Evolutionary conservation across 2,329 filamentous ascomycete species (phyloP).

Genomic region (Karstenula rhodostoma): DNA sequence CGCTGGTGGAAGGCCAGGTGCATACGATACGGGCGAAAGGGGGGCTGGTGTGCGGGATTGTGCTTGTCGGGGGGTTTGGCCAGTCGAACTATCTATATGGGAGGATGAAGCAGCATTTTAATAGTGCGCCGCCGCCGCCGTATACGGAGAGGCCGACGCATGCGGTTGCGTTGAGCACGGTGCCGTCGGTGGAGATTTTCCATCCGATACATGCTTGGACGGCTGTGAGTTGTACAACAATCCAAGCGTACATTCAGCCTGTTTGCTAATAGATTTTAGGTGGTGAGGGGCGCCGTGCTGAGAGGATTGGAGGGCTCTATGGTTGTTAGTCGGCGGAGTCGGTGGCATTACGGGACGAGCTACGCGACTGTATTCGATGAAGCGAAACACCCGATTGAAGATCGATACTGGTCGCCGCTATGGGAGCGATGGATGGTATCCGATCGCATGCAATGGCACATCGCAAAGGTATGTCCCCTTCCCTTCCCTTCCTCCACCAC

Average conservation of each 20-base stretch:
- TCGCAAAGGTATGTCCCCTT: slow-evolving; percentile 73
- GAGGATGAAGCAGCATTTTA: slow-evolving; percentile 74
- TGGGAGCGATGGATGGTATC: slow-evolving; percentile 87
- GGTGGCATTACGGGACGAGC: slow-evolving; percentile 81
- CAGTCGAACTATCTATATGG: slow-evolving; percentile 78
- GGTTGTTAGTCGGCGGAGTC: slow-evolving; percentile 76
- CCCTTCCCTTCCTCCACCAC: not conserved
- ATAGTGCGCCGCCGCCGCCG: slow-evolving; percentile 58
- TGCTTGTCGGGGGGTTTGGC: slow-evolving; percentile 82
- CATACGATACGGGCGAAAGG: slow-evolving; percentile 49
- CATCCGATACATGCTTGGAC: slow-evolving; percentile 85
- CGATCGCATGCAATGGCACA: slow-evolving; percentile 87
- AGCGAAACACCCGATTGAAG: slow-evolving; percentile 73
- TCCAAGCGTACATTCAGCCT: no score
- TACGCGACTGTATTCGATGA: slow-evolving; percentile 85
- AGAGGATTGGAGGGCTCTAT: slow-evolving; percentile 79
- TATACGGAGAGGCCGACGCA: slow-evolving; percentile 77
- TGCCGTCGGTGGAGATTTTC: slow-evolving; percentile 76
- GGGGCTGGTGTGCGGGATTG: slow-evolving; percentile 67
- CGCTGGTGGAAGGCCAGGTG: slow-evolving; percentile 55
- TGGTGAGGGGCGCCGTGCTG: slow-evolving; percentile 78
- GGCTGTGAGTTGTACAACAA: slow-evolving; percentile 49
- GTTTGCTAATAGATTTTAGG: slow-evolving; percentile 36
- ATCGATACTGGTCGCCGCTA: slow-evolving; percentile 80
- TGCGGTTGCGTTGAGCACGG: slow-evolving; percentile 60